Evolutionary conservation across 2,329 filamentous ascomycete genomes (phyloP).

Genomic region (Aspergillus japonicus): DNA sequence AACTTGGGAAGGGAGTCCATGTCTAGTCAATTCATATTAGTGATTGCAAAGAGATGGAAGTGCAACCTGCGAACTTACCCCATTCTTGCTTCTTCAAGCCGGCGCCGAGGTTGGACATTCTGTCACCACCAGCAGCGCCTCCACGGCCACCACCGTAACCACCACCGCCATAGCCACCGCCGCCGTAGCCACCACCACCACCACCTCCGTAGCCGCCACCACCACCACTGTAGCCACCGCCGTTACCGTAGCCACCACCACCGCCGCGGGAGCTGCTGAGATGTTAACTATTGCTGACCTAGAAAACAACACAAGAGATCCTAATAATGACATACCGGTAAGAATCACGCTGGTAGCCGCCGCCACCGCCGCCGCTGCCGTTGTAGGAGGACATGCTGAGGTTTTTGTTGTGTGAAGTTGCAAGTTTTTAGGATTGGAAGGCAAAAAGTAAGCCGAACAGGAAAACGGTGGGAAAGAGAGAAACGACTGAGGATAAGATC

Average conservation of each 20-base stretch:
- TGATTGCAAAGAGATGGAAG: conserved; percentile 11
- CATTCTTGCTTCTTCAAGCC: conserved; percentile 84
- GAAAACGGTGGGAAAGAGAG: conserved; percentile 19
- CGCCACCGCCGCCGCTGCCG: conserved; percentile 44
- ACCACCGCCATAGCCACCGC: conserved; percentile 32
- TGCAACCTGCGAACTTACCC: conserved; percentile 59
- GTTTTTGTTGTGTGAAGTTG: conserved; percentile 4
- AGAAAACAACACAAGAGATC: not conserved
- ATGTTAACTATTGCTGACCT: not conserved
- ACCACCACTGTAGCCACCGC: conserved; percentile 44
- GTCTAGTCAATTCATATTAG: conserved; percentile 56
- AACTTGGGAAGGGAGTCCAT: conserved; percentile 81
- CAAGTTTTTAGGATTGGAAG: not conserved
- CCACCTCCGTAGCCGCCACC: conserved; percentile 30
- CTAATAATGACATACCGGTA: conserved; percentile 39
- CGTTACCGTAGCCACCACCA: conserved; percentile 50
- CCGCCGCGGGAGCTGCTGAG: conserved; percentile 45
- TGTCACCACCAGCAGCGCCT: conserved; percentile 75
- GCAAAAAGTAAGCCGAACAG: conserved; percentile 7
- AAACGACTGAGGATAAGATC: conserved; percentile 16
- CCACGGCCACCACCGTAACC: conserved; percentile 41
- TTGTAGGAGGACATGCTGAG: conserved; percentile 74
- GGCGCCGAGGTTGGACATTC: conserved; percentile 88
- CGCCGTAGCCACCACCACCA: conserved; percentile 31
- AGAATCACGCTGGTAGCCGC: conserved; percentile 54